Evolutionary conservation across 768 basidiomycete species (phyloP), one percentile per base, ranked within the genome.

Genomic region (Auricularia cornea): DNA sequence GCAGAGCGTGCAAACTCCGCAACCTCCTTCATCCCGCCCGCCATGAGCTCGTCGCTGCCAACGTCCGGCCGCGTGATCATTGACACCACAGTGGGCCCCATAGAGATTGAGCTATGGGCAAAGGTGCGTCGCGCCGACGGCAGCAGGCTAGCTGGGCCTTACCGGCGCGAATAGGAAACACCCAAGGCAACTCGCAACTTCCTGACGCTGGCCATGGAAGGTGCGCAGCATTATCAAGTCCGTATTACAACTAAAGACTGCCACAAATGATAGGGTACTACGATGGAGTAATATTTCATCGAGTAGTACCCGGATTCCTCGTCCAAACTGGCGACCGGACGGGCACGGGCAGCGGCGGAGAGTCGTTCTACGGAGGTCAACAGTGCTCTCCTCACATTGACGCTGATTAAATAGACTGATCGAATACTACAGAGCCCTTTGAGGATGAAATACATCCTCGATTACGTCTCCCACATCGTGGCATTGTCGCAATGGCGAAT

Each of bases 331-430:
- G 96, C 20, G 96, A 98, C 72, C 87, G 81, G 67, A 94, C 94
- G 0, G 93, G 94, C 1, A 92, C 92, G 0, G 97, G 97, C 2
- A 86, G 77, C 0, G 94, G 94, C 6, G 95, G 97, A 66, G 96
- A 98, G 72, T 95, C 93, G 1, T 91, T 97, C 73, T 98, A 91
- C 68, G 96, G 96, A 73, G 94, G 94, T 80, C n/a, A n/a, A n/a
- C n/a, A n/a, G n/a, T n/a, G n/a, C n/a, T n/a, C n/a, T 65, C 65
- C 77, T 72, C 38, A 30, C 40, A 3, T n/a, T 16, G 16, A 20
- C 44, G 20, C 32, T 23, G 29, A 14, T 14, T 23, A 16, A n/a
- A 29, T 20, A 10, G 20, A 41, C 10, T 59, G 23, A 33, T 66
- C 63, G 20, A 41, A 5, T 40, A 52, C 56, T 48, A 23, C 68